A percentile compares a stretch with the other conserved stretches of the same genome.
Conservation (phyloP, 148 eudicot species). For the Chenopodium formosanum region DNA sequence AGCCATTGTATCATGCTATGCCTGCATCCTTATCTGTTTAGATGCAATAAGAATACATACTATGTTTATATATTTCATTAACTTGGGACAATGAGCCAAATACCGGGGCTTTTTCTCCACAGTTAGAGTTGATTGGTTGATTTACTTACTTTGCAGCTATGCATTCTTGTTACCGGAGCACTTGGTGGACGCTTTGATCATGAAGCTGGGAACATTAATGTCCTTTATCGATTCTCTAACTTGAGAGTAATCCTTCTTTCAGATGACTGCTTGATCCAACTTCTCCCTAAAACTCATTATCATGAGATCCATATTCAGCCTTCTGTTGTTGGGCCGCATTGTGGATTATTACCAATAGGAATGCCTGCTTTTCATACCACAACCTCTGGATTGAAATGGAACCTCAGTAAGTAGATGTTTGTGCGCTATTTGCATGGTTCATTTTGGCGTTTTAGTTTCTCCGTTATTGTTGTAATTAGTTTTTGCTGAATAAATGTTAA, state of each 20-base stretch:
- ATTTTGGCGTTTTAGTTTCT: not conserved
- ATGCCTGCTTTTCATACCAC: conserved; percentile 54
- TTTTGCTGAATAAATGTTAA: not conserved
- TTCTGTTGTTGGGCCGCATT: conserved; percentile 86
- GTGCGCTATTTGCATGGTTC: not conserved
- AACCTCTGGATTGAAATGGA: conserved; percentile 87
- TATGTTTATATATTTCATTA: too few relatives aligned
- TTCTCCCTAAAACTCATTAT: conserved; percentile 69
- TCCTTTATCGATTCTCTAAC: conserved; percentile 62
- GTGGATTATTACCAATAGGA: conserved; percentile 87
- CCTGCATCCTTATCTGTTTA: conserved; percentile 1
- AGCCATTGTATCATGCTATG: not conserved
- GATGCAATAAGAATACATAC: not conserved
- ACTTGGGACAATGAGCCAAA: not conserved
- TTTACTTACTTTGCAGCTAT: conserved; percentile 46
- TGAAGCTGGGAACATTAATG: conserved; percentile 86
- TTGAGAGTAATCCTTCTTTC: conserved; percentile 69
- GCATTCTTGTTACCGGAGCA: conserved; percentile 85
- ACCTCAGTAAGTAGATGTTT: conserved; percentile 61
- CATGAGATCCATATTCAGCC: conserved; percentile 68
- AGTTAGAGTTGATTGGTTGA: not conserved
- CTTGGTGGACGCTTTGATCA: conserved; percentile 98
- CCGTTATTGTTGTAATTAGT: not conserved
- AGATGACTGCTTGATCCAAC: conserved; percentile 80
- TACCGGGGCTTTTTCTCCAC: not conserved